Conservation (phyloP, 306 rosid species). For the Malus asiatica region DNA sequence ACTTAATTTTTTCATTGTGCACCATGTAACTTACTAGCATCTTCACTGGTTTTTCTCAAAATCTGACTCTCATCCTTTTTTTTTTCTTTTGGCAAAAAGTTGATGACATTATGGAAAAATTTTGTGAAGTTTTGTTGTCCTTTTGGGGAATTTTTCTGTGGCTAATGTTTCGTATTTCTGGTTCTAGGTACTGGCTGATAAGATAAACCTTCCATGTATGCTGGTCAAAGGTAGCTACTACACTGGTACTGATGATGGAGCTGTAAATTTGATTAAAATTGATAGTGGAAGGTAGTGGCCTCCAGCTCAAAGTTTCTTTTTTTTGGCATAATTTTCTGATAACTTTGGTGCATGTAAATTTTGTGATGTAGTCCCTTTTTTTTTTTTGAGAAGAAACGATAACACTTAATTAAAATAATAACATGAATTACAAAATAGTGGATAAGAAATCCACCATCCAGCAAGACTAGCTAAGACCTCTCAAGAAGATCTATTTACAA, state of each 20-base stretch:
- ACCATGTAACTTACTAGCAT: background rate
- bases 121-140: slow-evolving; percentile 7
- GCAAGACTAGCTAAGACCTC: no score
- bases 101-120: slow-evolving; percentile 1
- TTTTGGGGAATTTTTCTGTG: background rate
- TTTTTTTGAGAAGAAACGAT: no score
- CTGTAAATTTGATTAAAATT: slow-evolving; percentile 84
- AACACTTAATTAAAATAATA: no score
- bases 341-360: slow-evolving; percentile 14
- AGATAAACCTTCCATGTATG: slow-evolving; percentile 87
- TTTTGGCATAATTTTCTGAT: background rate
- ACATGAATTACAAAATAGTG: no score
- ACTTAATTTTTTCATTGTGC: slow-evolving; percentile 7
- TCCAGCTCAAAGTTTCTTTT: slow-evolving; percentile 7
- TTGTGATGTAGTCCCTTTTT: slow-evolving; percentile 1
- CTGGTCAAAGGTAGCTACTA: slow-evolving; percentile 98
- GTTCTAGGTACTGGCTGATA: slow-evolving; percentile 90
- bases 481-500: no score
- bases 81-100: background rate
- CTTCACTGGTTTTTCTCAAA: slow-evolving; percentile 2
- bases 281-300: slow-evolving; percentile 74
- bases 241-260: slow-evolving; percentile 98
- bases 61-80: background rate
- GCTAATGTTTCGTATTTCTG: slow-evolving; percentile 25
- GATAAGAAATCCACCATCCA: no score